Percentiles rank a stretch among this genome's conserved stretches.
Evolutionary conservation across 2,329 filamentous ascomycete genomes (phyloP).

Genomic region (Teratosphaeria gauchensis): DNA sequence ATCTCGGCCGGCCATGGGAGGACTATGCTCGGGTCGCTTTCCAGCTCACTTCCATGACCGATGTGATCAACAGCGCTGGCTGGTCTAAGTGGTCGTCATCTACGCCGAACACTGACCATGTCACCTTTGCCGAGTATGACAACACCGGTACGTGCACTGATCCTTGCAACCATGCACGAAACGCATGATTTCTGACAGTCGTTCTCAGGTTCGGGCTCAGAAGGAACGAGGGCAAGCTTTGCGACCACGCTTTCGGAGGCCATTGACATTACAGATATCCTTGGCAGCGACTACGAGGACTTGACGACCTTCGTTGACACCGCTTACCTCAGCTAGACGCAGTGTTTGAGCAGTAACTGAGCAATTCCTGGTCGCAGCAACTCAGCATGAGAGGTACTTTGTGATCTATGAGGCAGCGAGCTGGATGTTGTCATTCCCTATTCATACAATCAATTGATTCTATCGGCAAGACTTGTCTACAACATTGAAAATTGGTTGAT

Average conservation of each 20-base stretch:
- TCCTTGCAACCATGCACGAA: too few relatives aligned
- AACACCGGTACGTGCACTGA: slow-evolving; percentile 40
- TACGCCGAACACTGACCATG: slow-evolving; percentile 41
- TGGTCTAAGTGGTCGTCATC: slow-evolving; percentile 48
- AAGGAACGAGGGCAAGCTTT: slow-evolving; percentile 45
- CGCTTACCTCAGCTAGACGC: slow-evolving; percentile 23
- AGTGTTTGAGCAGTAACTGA: neutral
- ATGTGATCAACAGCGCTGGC: slow-evolving; percentile 50
- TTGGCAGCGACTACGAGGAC: slow-evolving; percentile 34
- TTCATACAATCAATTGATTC: too few relatives aligned
- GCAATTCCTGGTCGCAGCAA: neutral
- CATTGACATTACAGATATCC: slow-evolving; percentile 35
- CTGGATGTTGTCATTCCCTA: too few relatives aligned
- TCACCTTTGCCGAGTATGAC: slow-evolving; percentile 47
- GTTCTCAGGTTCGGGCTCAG: slow-evolving; percentile 33
- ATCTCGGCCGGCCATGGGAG: slow-evolving; percentile 46
- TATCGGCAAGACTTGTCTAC: too few relatives aligned
- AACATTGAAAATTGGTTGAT: too few relatives aligned
- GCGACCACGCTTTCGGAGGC: slow-evolving; percentile 31
- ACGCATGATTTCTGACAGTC: too few relatives aligned
- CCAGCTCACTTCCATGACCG: slow-evolving; percentile 42
- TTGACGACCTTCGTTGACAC: slow-evolving; percentile 33
- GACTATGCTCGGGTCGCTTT: slow-evolving; percentile 44
- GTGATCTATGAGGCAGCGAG: too few relatives aligned
- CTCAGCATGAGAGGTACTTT: too few relatives aligned